A percentile compares a stretch with the other conserved stretches of the same genome.
Conservation (phyloP, 805 yeast species). For the Kodamaea neixiangensis region DNA sequence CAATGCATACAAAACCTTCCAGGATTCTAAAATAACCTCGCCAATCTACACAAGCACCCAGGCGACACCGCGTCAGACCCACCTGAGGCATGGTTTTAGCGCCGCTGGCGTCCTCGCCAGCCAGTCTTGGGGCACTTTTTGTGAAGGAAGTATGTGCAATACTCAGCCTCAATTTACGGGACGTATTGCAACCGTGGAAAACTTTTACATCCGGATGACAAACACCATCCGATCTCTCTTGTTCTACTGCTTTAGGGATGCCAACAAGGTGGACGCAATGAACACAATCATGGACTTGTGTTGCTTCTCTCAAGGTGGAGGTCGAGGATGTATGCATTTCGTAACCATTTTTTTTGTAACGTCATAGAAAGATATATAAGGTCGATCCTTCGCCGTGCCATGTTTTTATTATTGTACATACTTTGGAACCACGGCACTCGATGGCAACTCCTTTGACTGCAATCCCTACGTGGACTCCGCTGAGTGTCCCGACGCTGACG, state of each 20-base stretch:
- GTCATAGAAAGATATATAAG: not conserved
- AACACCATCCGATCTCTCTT: not conserved
- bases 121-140: not conserved
- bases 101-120: not conserved
- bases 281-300: not conserved
- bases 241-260: not conserved
- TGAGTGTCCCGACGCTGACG: slow-evolving; percentile 28
- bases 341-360: not conserved
- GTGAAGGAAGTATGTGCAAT: not conserved
- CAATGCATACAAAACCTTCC: not conserved
- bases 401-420: not conserved
- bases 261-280: not conserved
- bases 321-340: not conserved
- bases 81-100: not conserved
- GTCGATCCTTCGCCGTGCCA: not conserved
- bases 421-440: not conserved
- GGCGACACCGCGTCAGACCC: not conserved
- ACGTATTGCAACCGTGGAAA: not conserved
- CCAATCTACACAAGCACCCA: not conserved
- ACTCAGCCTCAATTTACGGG: not conserved
- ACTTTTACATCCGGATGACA: not conserved
- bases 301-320: not conserved
- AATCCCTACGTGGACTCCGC: slow-evolving; percentile 25
- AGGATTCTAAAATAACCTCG: not conserved
- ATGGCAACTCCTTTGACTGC: not conserved